phyloP scores from a whole-genome alignment of 2,329 filamentous ascomycete genomes.

The Gaeumannomyces sp. region DNA sequence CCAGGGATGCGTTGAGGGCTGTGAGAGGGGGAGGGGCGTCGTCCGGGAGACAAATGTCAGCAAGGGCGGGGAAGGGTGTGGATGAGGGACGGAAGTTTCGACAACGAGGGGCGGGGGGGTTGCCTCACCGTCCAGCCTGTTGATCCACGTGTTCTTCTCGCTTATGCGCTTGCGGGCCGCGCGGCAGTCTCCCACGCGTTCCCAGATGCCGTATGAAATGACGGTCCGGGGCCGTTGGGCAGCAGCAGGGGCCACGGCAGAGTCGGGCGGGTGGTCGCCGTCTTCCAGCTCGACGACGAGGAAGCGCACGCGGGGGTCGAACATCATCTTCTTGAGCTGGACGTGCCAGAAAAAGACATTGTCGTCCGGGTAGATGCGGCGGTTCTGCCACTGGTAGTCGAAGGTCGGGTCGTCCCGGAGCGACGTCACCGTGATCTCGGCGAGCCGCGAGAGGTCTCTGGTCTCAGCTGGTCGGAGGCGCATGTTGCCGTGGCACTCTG shows the following conservation, averaged over 20 bases:
- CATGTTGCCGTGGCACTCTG: not conserved
- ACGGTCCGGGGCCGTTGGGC: not conserved
- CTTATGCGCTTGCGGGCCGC: not conserved
- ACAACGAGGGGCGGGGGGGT: not conserved
- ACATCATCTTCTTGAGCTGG: not conserved
- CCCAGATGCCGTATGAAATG: constrained; percentile 2
- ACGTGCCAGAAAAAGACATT: not conserved
- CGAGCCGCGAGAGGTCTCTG: not conserved
- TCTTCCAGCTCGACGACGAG: constrained; percentile 1
- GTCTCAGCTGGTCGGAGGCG: not conserved
- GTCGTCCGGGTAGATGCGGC: not conserved
- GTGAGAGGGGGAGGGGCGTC: too few species aligned
- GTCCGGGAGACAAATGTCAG: not conserved
- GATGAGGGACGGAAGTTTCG: not conserved
- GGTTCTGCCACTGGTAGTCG: constrained; percentile 4
- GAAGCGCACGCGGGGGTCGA: constrained; percentile 1
- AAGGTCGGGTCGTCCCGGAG: constrained; percentile 3
- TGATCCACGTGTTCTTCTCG: constrained; percentile 1
- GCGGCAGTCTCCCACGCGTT: not conserved
- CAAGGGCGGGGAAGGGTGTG: too few species aligned
- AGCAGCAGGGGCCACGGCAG: too few species aligned
- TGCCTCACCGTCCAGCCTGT: not conserved
- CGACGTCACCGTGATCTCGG: constrained; percentile 1
- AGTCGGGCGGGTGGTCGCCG: too few species aligned
- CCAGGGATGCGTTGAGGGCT: not conserved